Evolutionary conservation across 2,329 filamentous ascomycete species (phyloP), one percentile per base, ranked within the genome.

Genomic region (Leptographium wingfieldii): DNA sequence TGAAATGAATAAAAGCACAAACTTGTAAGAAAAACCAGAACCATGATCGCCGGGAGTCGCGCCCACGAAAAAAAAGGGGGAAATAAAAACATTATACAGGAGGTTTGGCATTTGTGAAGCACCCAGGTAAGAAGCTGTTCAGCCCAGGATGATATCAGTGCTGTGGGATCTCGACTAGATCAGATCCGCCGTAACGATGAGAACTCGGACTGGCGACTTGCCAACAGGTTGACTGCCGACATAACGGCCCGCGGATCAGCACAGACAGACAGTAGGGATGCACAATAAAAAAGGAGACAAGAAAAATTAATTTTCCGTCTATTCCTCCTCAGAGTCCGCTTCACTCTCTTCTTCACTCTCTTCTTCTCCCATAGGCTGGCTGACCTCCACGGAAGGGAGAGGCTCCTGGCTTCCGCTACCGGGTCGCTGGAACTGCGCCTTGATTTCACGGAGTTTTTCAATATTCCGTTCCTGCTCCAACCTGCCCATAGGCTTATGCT

Each of bases 401-500:
- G 74, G 74, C 65, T 77, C 75, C 64, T 77, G 74, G 70, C 71
- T 80, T 63, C 78, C 71, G 68, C 77, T 75, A 62, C 76, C 70
- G 65, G 73, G 71, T 3, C 76, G 73, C 61, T 72, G 70, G 61
- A 76, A 78, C 60, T 77, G 71, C n/a, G 76, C 77, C 65, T 85
- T 76, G 63, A 83, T 79, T 68, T 81, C 79, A 65, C 82, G 78
- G 29, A 88, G 77, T 69, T 82, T 76, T 64, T 80, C 76, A 66
- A 89, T 86, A 64, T 82, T 84, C 51, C 80, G 77, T 68, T 87
- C 84, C 72, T 89, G 86, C 71, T 88, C 85, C 40, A 76, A 74
- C 72, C 86, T 86, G 72, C 83, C 85, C 86, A 89, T 89, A 1
- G 86, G 86, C 76, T 88, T 88, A 71, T 88, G 87, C 77, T 87